phyloP scores from a whole-genome alignment of 805 yeast genomes.

The Kluyveromyces dobzhanskii region DNA sequence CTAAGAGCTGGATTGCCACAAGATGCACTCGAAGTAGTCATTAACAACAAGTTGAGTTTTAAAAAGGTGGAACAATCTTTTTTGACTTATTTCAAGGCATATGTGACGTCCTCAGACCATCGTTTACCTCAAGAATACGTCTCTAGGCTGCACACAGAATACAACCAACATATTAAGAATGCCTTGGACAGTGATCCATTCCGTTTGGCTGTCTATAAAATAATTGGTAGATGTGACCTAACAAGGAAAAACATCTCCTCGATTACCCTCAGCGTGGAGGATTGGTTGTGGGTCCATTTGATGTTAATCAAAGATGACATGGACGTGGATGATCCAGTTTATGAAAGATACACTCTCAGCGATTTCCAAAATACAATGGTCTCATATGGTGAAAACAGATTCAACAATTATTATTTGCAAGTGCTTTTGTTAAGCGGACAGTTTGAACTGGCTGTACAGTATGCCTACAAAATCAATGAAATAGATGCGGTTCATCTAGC shows the following conservation, averaged over 20 bases:
- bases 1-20: slow-evolving; percentile 73
- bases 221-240: slow-evolving; percentile 83
- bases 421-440: slow-evolving; percentile 67
- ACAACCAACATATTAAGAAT: slow-evolving; percentile 73
- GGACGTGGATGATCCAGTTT: slow-evolving; percentile 42
- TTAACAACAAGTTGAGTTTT: slow-evolving; percentile 59
- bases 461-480: slow-evolving; percentile 47
- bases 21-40: slow-evolving; percentile 69
- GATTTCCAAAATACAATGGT: slow-evolving; percentile 69
- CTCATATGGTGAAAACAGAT: slow-evolving; percentile 64
- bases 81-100: slow-evolving; percentile 69
- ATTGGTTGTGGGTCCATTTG: slow-evolving; percentile 95
- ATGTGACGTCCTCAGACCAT: slow-evolving; percentile 44
- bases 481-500: slow-evolving; percentile 87
- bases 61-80: slow-evolving; percentile 81
- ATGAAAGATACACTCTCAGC: slow-evolving; percentile 60
- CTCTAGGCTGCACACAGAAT: slow-evolving; percentile 68
- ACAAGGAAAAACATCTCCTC: slow-evolving; percentile 58
- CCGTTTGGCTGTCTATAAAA: slow-evolving; percentile 81
- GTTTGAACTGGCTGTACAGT: slow-evolving; percentile 71
- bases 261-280: slow-evolving; percentile 77
- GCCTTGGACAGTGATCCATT: slow-evolving; percentile 71
- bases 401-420: slow-evolving; percentile 66
- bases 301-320: slow-evolving; percentile 57
- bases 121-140: slow-evolving; percentile 58